Base-by-base conservation (phyloP, 1,284 basidiomycete species). In the Cryptococcus floricola region DNA sequence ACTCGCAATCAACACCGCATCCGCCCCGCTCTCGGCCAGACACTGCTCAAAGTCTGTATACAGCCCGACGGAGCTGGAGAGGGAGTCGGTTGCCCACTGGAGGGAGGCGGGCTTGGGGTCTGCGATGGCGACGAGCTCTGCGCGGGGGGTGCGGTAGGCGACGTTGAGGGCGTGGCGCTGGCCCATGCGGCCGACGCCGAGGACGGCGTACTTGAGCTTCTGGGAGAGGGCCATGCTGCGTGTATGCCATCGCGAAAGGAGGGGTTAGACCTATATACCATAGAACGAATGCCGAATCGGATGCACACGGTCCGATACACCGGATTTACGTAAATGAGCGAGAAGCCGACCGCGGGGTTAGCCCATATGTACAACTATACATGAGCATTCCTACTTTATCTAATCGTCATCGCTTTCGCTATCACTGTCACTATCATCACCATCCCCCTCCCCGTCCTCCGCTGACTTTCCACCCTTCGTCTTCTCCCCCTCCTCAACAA, bases 121-220 rank as follows among this genome's bases (percentile, higher is more conserved):
- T 19, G 54, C 58, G 5, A 63, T 54, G 8, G 65, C 63, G 6
- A 66, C 63, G 8, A 66, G 59, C 31, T 64, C 51, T 14, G 59
- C 53, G 2, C 63, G 60, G 16, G 62, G 64, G 18, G 52, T 42
- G 37, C 47, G 39, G 49, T 47, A 58, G 16, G 57, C 64, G 16
- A 62, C 14, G 41, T 64, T 68, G 14, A 48, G 54, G n/a, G 65
- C 65, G 48, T 63, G 66, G 14, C 59, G 45, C 9, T 52, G 41
- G 25, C 68, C 67, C 67, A 70, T 66, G 13, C 67, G 62, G 31
- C 68, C 68, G 19, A 62, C 43, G 2, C 65, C 65, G 44, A 68
- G 41, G 48, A 69, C 61, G 12, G 56, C 67, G 51, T 65, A 50
- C 31, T 48, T 48, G 37, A 59, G 57, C 37, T 56, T 52, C 13